Conservation (phyloP, 2,329 filamentous ascomycete genomes). For the Ceratocystis cubensis region DNA sequence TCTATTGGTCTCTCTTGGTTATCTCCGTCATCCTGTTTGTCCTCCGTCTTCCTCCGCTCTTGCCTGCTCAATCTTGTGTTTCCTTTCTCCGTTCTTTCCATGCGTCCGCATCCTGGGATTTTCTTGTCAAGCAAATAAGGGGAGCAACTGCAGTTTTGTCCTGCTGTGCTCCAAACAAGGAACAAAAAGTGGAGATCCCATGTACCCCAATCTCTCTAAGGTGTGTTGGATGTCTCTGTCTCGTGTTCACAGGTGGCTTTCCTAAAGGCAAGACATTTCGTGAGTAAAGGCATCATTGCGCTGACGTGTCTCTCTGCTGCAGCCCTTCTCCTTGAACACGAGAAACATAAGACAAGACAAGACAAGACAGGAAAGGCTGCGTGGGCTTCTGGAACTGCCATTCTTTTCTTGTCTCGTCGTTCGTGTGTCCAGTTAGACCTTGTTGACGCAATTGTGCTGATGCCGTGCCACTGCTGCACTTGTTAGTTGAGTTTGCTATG, state of each 20-base stretch:
- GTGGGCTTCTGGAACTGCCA: neutral
- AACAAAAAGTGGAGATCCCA: neutral
- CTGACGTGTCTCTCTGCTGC: neutral
- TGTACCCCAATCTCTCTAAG: neutral
- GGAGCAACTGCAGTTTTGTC: neutral
- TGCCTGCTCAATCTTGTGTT: neutral
- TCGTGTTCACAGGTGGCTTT: neutral
- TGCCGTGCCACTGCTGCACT: neutral
- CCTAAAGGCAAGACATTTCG: neutral
- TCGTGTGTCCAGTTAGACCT: neutral
- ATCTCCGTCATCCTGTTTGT: neutral
- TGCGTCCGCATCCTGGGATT: neutral
- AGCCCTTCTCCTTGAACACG: neutral
- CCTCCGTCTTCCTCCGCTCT: neutral
- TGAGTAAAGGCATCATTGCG: neutral
- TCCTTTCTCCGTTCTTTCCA: neutral
- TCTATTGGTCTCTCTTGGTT: neutral
- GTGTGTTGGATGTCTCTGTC: neutral
- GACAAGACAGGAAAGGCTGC: too few species aligned
- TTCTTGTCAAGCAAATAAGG: neutral
- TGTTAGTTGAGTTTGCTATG: too few species aligned
- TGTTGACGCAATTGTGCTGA: neutral
- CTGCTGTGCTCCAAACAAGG: too few species aligned
- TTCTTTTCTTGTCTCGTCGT: constrained; percentile 1
- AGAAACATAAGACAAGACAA: neutral